These are phyloP conservation scores for Bothia castanella DNA, from an alignment of 1,284 basidiomycete species.

Conservation along the genomic window DNA sequence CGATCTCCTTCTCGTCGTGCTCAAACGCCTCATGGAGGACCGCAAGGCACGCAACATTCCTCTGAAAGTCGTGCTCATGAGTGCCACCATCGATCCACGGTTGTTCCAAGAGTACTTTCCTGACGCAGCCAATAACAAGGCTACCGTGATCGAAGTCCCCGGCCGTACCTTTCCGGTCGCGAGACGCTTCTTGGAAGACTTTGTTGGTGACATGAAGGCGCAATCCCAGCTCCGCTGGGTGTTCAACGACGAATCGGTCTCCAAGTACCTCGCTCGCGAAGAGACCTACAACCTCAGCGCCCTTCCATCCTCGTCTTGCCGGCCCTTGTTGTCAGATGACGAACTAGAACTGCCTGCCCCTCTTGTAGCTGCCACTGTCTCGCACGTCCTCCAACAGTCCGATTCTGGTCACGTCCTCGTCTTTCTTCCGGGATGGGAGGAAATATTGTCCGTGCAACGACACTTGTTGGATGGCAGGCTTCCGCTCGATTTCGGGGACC, in stretches of 20 bases:
- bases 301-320: slow-evolving; percentile 24
- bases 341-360: slow-evolving; percentile 84
- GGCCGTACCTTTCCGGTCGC: slow-evolving; percentile 89
- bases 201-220: slow-evolving; percentile 51
- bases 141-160: slow-evolving; percentile 82
- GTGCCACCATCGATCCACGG: slow-evolving; percentile 89
- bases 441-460: slow-evolving; percentile 80
- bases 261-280: slow-evolving; percentile 75
- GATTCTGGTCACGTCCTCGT: slow-evolving; percentile 88
- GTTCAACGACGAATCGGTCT: slow-evolving; percentile 71
- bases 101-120: slow-evolving; percentile 89
- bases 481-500: slow-evolving; percentile 60
- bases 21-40: slow-evolving; percentile 82
- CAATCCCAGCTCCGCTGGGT: slow-evolving; percentile 57
- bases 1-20: slow-evolving; percentile 86
- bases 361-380: slow-evolving; percentile 79
- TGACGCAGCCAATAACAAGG: slow-evolving; percentile 57
- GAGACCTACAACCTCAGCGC: slow-evolving; percentile 42
- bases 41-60: slow-evolving; percentile 71
- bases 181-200: slow-evolving; percentile 82
- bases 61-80: slow-evolving; percentile 92
- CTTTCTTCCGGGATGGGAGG: slow-evolving; percentile 91
- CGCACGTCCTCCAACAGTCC: slow-evolving; percentile 73
- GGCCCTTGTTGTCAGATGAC: slow-evolving; percentile 40
- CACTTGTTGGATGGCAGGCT: slow-evolving; percentile 61